phyloP scores from a whole-genome alignment of 108 stramenopile genomes.

The Stephanodiscus minutulus region DNA sequence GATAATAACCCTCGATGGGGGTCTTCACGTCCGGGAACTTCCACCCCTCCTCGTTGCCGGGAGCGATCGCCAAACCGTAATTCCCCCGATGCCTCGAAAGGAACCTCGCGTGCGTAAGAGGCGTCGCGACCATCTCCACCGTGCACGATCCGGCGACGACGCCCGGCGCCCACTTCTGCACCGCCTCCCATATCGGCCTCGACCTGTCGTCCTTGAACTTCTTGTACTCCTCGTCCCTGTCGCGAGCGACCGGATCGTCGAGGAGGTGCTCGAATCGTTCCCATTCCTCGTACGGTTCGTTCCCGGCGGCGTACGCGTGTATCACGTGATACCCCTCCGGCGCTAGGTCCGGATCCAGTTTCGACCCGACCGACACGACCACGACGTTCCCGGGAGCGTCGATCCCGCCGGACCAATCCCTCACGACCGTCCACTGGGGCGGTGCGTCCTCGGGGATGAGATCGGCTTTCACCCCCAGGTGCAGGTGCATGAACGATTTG shows the following conservation, averaged over 20 bases:
- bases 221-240: slow-evolving; percentile 78
- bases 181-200: slow-evolving; percentile 89
- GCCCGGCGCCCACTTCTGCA: slow-evolving; percentile 89
- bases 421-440: slow-evolving; percentile 94
- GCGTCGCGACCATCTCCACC: slow-evolving; percentile 84
- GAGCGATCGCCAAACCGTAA: slow-evolving; percentile 50
- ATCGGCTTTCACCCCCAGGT: slow-evolving; percentile 88
- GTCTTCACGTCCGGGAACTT: slow-evolving; percentile 52
- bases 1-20: slow-evolving; percentile 51
- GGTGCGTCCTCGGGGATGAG: slow-evolving; percentile 88
- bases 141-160: slow-evolving; percentile 74
- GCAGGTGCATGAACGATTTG: slow-evolving; percentile 91
- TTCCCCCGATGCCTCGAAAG: slow-evolving; percentile 53
- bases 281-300: slow-evolving; percentile 89
- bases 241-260: slow-evolving; percentile 57
- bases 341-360: slow-evolving; percentile 86
- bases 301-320: slow-evolving; percentile 91
- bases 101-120: slow-evolving; percentile 93
- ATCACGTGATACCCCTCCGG: slow-evolving; percentile 92
- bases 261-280: slow-evolving; percentile 66
- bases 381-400: slow-evolving; percentile 89
- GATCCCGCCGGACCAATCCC: slow-evolving; percentile 87
- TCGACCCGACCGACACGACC: slow-evolving; percentile 75
- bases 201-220: slow-evolving; percentile 83
- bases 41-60: slow-evolving; percentile 40